Evolutionary conservation across 2,329 filamentous ascomycete genomes (phyloP).

Genomic region (Ceratocystis cubensis): DNA sequence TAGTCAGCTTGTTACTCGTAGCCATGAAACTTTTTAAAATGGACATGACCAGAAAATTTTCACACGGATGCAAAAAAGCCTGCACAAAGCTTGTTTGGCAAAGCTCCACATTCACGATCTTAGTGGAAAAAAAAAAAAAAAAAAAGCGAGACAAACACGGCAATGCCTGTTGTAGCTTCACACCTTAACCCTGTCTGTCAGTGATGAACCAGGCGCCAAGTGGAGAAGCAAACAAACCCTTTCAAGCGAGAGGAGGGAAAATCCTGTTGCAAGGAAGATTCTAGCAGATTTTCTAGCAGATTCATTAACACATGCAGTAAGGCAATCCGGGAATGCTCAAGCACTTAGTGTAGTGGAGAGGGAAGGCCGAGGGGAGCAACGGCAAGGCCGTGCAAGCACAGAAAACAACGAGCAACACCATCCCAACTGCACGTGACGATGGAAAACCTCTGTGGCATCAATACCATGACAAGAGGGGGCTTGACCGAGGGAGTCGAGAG

Average conservation of each 20-base stretch:
- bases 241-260: not conserved
- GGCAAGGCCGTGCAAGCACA: not conserved
- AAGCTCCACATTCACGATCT: not conserved
- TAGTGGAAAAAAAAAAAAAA: not conserved
- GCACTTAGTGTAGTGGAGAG: not conserved
- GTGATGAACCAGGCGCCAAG: not conserved
- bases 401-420: not conserved
- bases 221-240: not conserved
- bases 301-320: not conserved
- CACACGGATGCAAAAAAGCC: not conserved
- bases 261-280: not conserved
- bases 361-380: not conserved
- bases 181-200: not conserved
- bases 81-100: not conserved
- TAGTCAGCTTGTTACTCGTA: too few species aligned
- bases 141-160: too few species aligned
- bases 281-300: not conserved
- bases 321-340: not conserved
- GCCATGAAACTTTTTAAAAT: not conserved
- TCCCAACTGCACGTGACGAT: not conserved
- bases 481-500: too few species aligned
- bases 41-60: slow-evolving; percentile 7
- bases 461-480: too few species aligned
- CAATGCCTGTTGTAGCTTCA: not conserved
- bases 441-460: not conserved